Percentiles rank a stretch among this genome's conserved stretches.
Evolutionary conservation across 106 monocot genomes (phyloP).

Genomic region (Dioscorea alata): DNA sequence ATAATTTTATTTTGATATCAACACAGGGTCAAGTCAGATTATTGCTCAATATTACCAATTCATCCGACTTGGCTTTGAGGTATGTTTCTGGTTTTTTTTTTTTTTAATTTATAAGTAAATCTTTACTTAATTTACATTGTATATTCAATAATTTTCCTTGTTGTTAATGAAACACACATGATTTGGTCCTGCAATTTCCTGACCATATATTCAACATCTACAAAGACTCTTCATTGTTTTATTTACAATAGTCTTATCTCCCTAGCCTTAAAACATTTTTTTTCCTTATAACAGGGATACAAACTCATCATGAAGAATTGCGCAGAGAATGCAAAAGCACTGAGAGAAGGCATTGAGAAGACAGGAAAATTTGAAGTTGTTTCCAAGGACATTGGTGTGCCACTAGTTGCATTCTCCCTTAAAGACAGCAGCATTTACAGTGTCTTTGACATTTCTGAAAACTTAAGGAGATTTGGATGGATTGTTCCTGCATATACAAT

Average conservation of each 20-base stretch:
- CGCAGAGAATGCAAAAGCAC: conserved; percentile 44
- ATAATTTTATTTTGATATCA: background rate
- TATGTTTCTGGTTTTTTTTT: background rate
- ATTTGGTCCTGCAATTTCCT: background rate
- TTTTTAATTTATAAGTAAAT: background rate
- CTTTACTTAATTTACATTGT: background rate
- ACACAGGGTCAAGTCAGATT: conserved; percentile 75
- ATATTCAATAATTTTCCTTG: background rate
- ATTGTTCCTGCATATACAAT: conserved; percentile 90
- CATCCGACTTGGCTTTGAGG: conserved; percentile 80
- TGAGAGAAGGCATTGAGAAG: conserved; percentile 47
- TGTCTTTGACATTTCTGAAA: conserved; percentile 64
- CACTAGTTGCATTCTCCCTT: conserved; percentile 70
- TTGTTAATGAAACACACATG: background rate
- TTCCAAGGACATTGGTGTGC: conserved; percentile 76
- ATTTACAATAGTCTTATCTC: too few relatives aligned
- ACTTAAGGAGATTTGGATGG: conserved; percentile 66
- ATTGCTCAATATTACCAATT: conserved; percentile 95
- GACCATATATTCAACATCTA: too few relatives aligned
- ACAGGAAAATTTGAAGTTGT: conserved; percentile 60
- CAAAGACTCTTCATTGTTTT: too few relatives aligned
- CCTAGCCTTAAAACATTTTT: background rate
- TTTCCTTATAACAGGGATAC: conserved; percentile 44
- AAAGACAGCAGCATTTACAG: conserved; percentile 48
- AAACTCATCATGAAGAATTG: conserved; percentile 86